phyloP scores from a whole-genome alignment of 495 filamentous ascomycete genomes.

The Podospora anserina region DNA sequence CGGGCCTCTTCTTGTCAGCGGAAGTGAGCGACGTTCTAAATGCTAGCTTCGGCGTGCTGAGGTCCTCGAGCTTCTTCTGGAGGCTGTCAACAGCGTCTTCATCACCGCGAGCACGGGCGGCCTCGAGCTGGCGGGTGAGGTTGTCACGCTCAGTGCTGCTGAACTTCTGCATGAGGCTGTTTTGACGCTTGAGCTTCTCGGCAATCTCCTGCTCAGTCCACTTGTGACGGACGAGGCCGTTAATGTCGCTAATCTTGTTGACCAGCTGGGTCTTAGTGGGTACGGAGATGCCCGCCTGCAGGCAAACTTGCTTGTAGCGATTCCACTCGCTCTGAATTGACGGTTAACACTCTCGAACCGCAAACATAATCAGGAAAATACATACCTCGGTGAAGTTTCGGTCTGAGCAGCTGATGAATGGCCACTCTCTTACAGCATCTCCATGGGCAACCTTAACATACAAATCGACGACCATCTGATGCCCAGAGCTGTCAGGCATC shows the following conservation, averaged over 20 bases:
- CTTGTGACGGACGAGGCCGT: slow-evolving; percentile 66
- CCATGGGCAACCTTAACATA: slow-evolving; percentile 74
- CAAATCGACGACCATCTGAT: slow-evolving; percentile 68
- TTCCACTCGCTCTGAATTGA: slow-evolving; percentile 65
- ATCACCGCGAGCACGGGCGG: slow-evolving; percentile 62
- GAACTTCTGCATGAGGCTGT: slow-evolving; percentile 56
- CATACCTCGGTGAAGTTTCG: slow-evolving; percentile 68
- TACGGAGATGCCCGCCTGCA: slow-evolving; percentile 65
- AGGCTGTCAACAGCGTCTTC: slow-evolving; percentile 56
- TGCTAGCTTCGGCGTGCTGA: slow-evolving; percentile 66
- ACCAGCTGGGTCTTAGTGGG: slow-evolving; percentile 64
- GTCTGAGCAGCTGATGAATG: slow-evolving; percentile 81
- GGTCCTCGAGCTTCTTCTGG: slow-evolving; percentile 63
- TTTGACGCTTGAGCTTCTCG: slow-evolving; percentile 68
- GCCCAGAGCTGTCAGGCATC: slow-evolving; percentile 65
- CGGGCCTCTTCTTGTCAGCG: slow-evolving; percentile 34
- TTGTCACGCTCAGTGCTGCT: slow-evolving; percentile 62
- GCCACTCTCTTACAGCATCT: slow-evolving; percentile 71
- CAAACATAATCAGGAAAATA: slow-evolving; percentile 10
- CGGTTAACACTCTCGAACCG: slow-evolving; percentile 23
- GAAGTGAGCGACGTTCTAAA: slow-evolving; percentile 59
- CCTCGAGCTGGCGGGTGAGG: slow-evolving; percentile 57
- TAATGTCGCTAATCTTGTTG: slow-evolving; percentile 77
- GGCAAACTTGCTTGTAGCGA: slow-evolving; percentile 74
- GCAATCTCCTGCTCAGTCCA: slow-evolving; percentile 80